Conservation (phyloP, 2,329 filamentous ascomycete genomes). For the Colletotrichum australisinense region DNA sequence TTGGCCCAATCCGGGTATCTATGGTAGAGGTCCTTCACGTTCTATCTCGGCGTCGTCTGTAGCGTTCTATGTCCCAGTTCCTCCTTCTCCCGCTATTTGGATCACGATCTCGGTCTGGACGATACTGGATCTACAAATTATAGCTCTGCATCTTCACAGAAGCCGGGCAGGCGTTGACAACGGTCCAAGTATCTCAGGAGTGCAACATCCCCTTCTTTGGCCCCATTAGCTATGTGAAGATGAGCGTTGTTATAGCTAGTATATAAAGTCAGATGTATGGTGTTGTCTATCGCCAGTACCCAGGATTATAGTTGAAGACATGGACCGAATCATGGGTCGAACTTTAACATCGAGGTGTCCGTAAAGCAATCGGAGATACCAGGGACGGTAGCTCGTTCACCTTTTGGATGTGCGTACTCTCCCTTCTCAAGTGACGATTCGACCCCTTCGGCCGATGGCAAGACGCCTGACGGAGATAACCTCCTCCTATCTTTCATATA, state of each 20-base stretch:
- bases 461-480: background rate
- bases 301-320: background rate
- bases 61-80: background rate
- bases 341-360: background rate
- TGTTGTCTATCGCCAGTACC: background rate
- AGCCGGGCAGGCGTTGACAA: background rate
- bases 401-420: background rate
- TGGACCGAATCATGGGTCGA: background rate
- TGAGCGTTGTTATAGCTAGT: too few relatives aligned
- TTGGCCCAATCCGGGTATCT: background rate
- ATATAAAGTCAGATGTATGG: too few relatives aligned
- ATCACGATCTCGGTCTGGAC: background rate
- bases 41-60: background rate
- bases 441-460: background rate
- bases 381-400: too few relatives aligned
- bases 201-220: background rate
- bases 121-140: background rate
- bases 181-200: background rate
- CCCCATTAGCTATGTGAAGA: background rate
- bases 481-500: background rate
- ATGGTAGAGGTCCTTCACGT: background rate
- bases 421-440: background rate
- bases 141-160: background rate
- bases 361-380: background rate
- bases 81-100: background rate